Evolutionary conservation across 345 rosid species (phyloP), one percentile per base, ranked within the genome.

Genomic region (Mallotus nudiflorus): DNA sequence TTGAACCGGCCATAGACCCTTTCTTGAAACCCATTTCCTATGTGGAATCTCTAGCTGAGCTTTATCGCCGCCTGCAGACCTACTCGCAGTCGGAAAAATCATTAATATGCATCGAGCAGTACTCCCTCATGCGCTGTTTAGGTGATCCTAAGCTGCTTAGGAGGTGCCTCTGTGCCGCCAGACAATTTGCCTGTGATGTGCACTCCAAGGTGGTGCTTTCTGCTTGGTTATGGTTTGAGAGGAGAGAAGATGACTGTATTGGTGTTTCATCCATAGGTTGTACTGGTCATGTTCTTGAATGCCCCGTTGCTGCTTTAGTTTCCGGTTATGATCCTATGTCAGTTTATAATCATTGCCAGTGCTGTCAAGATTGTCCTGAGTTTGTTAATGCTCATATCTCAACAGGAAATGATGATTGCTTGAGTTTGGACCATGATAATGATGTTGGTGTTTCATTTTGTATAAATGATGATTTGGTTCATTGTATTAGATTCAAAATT

Each of bases 191-290:
- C 40, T 15, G 60, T 65, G 98, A 89, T 81, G 85, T 86, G 68
- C 85, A 86, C 76, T 78, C 91, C 18, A 87, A 91, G 82, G 86
- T 88, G 25, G 91, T 91, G 69, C 85, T 94, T 27, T 86, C 92
- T 55, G 86, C 96, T 52, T 94, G 98, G 98, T 81, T 94, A 77
- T 80, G 91, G 72, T 87, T 72, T 69, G 95, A 91, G 85, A 88
- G 88, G 81, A 87, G 90, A 66, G 96, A 82, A 57, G 82, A 93
- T 70, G 97, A 89, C 48, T 89, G 87, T 24, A 73, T 71, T 62
- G 92, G 86, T 39, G 77, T 86, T 31, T 81, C 86, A 5, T 67
- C 88, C 9, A 72, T 85, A 83, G 88, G 81, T 37, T 91, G 91
- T 70, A 42, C 81, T 64, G 87, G 86, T 29, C 68, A 76, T 74